Conservation (phyloP, 192 early-diverging fungal species). For the Phlyctochytrium arcticum region DNA sequence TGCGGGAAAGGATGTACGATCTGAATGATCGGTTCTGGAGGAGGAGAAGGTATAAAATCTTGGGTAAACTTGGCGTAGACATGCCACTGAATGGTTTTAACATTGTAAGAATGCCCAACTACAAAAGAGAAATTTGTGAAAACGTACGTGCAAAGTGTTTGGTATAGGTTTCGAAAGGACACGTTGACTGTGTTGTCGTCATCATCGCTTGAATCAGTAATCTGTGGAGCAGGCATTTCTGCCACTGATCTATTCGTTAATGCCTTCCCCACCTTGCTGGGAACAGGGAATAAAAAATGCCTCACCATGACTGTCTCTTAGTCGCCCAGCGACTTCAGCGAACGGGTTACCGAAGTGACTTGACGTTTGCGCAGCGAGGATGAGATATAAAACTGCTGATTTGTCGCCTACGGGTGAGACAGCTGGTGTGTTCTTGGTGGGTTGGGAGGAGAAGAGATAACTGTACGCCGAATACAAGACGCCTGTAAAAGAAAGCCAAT, state of each 20-base stretch:
- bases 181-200: conserved; percentile 15
- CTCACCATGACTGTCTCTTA: conserved; percentile 49
- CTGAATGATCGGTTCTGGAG: conserved; percentile 65
- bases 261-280: background rate
- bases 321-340: conserved; percentile 26
- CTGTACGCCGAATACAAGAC: conserved; percentile 67
- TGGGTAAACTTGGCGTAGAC: too few relatives aligned
- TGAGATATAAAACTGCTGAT: conserved; percentile 56
- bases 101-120: too few relatives aligned
- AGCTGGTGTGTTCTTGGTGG: conserved; percentile 35
- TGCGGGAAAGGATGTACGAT: conserved; percentile 67
- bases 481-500: conserved; percentile 18
- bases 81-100: too few relatives aligned
- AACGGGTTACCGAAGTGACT: conserved; percentile 33
- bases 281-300: too few relatives aligned
- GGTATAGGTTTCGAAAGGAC: conserved; percentile 52
- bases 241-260: background rate
- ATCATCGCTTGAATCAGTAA: too few relatives aligned
- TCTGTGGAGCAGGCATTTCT: too few relatives aligned
- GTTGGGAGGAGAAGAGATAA: conserved; percentile 57
- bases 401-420: conserved; percentile 60
- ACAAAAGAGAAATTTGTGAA: too few relatives aligned
- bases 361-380: conserved; percentile 43
- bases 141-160: conserved; percentile 49
- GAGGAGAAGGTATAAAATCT: conserved; percentile 64